Conservation (phyloP, 2,329 filamentous ascomycete species). For the Botrytis aclada region DNA sequence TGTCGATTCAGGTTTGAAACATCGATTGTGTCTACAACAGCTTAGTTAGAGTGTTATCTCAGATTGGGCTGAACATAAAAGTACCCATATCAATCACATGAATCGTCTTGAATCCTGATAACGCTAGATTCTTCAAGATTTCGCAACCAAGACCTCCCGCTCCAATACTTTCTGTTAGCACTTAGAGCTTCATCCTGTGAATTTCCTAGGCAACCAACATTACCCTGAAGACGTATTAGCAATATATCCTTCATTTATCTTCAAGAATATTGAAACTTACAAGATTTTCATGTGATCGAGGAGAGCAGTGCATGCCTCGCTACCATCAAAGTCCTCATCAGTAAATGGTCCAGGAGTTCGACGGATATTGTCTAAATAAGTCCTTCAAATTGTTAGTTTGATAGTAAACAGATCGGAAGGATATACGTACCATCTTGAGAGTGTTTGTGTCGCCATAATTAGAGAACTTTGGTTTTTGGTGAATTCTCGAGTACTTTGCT, state of each 20-base stretch:
- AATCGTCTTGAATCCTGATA: constrained; percentile 94
- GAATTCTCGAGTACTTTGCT: neutral
- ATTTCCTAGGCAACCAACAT: constrained; percentile 34
- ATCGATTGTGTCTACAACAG: constrained; percentile 79
- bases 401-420: neutral
- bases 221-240: constrained; percentile 27
- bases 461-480: neutral
- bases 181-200: neutral
- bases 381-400: constrained; percentile 52
- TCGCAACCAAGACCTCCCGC: constrained; percentile 94
- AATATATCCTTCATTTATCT: constrained; percentile 23
- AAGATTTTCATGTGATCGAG: constrained; percentile 73
- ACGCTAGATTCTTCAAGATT: constrained; percentile 90
- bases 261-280: constrained; percentile 42
- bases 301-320: constrained; percentile 51
- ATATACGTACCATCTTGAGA: constrained; percentile 29
- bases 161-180: constrained; percentile 55
- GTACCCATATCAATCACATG: constrained; percentile 98
- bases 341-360: constrained; percentile 77
- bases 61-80: constrained; percentile 13
- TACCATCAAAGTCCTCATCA: constrained; percentile 52
- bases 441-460: neutral
- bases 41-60: constrained; percentile 19
- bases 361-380: constrained; percentile 78
- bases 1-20: constrained; percentile 97